Evolutionary conservation across 129 eudicot genomes (phyloP).

Genomic region (Flaveria sonorensis): DNA sequence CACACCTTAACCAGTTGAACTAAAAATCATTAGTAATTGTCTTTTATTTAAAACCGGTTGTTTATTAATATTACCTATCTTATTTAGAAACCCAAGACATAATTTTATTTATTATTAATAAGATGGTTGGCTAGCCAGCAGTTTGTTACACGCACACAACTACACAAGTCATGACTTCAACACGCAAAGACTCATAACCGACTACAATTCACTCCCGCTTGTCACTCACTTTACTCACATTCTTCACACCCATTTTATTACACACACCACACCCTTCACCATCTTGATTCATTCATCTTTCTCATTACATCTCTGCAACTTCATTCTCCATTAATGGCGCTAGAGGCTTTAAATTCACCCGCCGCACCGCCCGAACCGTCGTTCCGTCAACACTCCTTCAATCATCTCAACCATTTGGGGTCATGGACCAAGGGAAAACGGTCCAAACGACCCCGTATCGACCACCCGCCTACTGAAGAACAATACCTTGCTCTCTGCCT

Average conservation of each 20-base stretch:
- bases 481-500: constrained; percentile 48
- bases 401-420: not conserved
- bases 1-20: too few species aligned
- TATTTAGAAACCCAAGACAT: not conserved
- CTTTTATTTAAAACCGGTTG: too few species aligned
- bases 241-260: not conserved
- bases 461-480: constrained; percentile 37
- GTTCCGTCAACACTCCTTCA: constrained; percentile 30
- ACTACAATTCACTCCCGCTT: constrained; percentile 24
- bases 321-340: constrained; percentile 19
- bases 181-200: constrained; percentile 38
- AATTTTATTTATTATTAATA: not conserved
- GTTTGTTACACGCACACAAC: constrained; percentile 31
- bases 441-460: constrained; percentile 42
- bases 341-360: constrained; percentile 32
- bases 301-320: not conserved
- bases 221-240: constrained; percentile 31
- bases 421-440: constrained; percentile 48
- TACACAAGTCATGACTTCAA: constrained; percentile 11
- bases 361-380: constrained; percentile 15
- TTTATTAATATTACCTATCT: too few species aligned
- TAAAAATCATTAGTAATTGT: too few species aligned
- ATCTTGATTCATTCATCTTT: not conserved
- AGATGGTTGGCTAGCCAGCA: not conserved
- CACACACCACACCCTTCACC: not conserved